Evolutionary conservation across 2,329 filamentous ascomycete genomes (phyloP), one percentile per base, ranked within the genome.

Genomic region (Calonectria hongkongensis): DNA sequence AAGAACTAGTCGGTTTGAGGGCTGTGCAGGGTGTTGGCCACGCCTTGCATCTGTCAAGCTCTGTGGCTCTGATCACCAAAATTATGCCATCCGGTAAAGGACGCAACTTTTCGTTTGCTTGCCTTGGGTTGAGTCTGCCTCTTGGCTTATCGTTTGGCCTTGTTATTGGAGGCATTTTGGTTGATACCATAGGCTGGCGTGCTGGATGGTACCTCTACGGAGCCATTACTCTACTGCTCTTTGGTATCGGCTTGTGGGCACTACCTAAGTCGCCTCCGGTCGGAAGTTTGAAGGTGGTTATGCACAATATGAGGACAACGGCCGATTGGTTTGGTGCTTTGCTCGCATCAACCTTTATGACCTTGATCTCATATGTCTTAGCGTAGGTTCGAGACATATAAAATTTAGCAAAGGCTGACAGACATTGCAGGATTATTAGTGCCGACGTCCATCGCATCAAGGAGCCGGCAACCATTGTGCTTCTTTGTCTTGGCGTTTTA

Each of bases 301-400:
- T 73, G 51, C 48, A 48, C 13, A 56, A 78, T 41, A 41, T 80
- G 39, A 75, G 68, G 63, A 81, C 74, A 1, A 86, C 88, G 21
- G 87, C 90, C 60, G 89, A 91, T 72, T 90, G 88, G 88, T 74
- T 88, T 48, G 89, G 89, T 0, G 87, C 86, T 1, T n/a, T 83
- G 2, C 82, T 90, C 4, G 85, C 85, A 1, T 86, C 85, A 58
- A 78, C 83, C 0, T 85, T 83, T 33, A 79, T 90, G 63, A 86
- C 84, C 0, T 79, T 88, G 65, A 78, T 90, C 3, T 88, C 85
- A 2, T 90, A 89, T 74, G 82, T 87, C 18, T 82, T 89, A 18
- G 86, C 86, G 86, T 87, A 75, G 80, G 85, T 84, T 18, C 3
- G 3, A 2, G 18, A 3, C 3, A 27, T 30, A 7, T n/a, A 9